phyloP scores from a whole-genome alignment of 1,139 yeast genomes.

The Kodamaea ohmeri region DNA sequence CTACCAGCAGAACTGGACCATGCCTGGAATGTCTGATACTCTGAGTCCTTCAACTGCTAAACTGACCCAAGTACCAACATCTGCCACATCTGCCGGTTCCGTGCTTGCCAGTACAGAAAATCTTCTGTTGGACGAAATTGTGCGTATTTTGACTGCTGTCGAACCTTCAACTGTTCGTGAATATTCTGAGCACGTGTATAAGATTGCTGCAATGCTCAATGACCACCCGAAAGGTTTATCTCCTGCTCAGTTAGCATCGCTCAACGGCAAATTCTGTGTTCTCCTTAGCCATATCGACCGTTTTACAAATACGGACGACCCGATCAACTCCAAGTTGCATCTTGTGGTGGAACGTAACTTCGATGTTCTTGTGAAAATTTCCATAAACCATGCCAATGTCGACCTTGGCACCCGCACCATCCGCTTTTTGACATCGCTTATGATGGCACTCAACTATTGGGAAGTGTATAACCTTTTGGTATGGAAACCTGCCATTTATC shows the following conservation, averaged over 20 bases:
- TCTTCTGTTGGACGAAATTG: constrained; percentile 25
- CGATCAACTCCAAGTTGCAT: constrained; percentile 34
- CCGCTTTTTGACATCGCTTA: constrained; percentile 37
- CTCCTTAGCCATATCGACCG: constrained; percentile 28
- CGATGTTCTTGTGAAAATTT: constrained; percentile 36
- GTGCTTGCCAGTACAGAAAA: constrained; percentile 5
- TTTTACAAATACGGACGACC: constrained; percentile 27
- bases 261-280: constrained; percentile 26
- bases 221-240: constrained; percentile 18
- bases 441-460: constrained; percentile 47
- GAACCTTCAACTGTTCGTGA: constrained; percentile 34
- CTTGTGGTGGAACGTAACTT: constrained; percentile 39
- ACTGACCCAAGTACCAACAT: constrained; percentile 2
- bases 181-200: constrained; percentile 39
- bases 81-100: constrained; percentile 2
- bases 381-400: constrained; percentile 32
- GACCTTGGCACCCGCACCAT: constrained; percentile 36
- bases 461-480: constrained; percentile 41
- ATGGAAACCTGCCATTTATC: constrained; percentile 47
- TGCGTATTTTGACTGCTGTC: constrained; percentile 28
- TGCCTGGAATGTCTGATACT: not conserved
- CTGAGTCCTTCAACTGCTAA: constrained; percentile 1
- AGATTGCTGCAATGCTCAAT: constrained; percentile 28
- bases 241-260: constrained; percentile 15
- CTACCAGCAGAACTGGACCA: constrained; percentile 1